phyloP scores from a whole-genome alignment of 2,329 filamentous ascomycete genomes.

The Geosmithia morbida region DNA sequence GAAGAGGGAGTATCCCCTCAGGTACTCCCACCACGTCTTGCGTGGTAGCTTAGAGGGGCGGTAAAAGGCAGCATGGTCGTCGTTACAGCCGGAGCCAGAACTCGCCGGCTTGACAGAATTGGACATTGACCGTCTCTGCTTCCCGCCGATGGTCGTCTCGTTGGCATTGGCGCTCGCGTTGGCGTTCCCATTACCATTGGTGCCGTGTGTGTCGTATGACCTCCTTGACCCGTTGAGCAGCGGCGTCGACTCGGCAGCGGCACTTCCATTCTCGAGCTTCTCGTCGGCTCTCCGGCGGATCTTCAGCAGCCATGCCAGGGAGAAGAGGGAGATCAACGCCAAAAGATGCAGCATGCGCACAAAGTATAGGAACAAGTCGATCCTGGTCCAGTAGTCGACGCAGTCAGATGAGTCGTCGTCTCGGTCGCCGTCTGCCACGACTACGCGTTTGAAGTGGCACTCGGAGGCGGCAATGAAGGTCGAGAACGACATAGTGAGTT shows the following conservation, averaged over 20 bases:
- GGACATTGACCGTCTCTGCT: slow-evolving; percentile 19
- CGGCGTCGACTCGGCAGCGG: slow-evolving; percentile 43
- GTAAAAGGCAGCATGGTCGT: slow-evolving; percentile 69
- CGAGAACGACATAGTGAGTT: slow-evolving; percentile 55
- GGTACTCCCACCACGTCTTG: slow-evolving; percentile 92
- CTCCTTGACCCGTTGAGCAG: slow-evolving; percentile 34
- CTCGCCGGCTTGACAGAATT: slow-evolving; percentile 18
- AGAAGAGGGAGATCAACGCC: slow-evolving; percentile 36
- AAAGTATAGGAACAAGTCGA: slow-evolving; percentile 52
- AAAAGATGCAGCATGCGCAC: slow-evolving; percentile 54
- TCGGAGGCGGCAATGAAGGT: slow-evolving; percentile 55
- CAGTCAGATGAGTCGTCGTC: slow-evolving; percentile 11
- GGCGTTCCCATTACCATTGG: slow-evolving; percentile 6
- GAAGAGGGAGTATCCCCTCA: slow-evolving; percentile 83
- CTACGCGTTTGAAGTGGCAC: slow-evolving; percentile 43
- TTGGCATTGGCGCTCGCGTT: slow-evolving; percentile 3
- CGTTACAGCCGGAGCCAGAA: slow-evolving; percentile 21
- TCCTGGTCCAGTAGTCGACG: slow-evolving; percentile 24
- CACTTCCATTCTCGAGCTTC: slow-evolving; percentile 22
- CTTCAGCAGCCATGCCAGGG: slow-evolving; percentile 25
- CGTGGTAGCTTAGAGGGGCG: slow-evolving; percentile 74
- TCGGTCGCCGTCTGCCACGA: slow-evolving; percentile 6
- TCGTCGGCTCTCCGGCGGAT: slow-evolving; percentile 20
- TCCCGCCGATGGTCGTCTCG: slow-evolving; percentile 13
- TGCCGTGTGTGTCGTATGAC: slow-evolving; percentile 19